Evolutionary conservation across 1,139 yeast genomes (phyloP), one percentile per base, ranked within the genome.

Genomic region (Yamadazyma songkhlaensis): DNA sequence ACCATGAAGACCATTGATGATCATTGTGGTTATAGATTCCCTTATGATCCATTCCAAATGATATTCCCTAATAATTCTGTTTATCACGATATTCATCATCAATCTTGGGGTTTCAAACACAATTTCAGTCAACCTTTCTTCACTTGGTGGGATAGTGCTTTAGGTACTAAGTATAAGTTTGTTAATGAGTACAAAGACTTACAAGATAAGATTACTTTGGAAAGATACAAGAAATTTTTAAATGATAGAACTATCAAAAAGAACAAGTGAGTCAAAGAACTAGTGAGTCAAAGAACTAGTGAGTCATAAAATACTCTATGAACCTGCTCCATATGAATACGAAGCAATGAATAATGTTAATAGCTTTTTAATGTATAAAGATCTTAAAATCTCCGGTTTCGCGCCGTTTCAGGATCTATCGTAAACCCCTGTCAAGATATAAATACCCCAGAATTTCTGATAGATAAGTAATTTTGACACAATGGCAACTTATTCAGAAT

Each of bases 51-150:
- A 25, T 85, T 92, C 70, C 98, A 92, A 66, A 57, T 79, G 30
- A 41, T 90, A 11, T 92, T 92, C 74, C 97, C 97, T 44, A 92
- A 92, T 65, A 90, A 92, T 55, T 87, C 97, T 9, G 84, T 89
- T 28, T 92, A 89, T 60, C 98, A 92, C 57, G 98, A 92, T 62
- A 89, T 92, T 50, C 98, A 92, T 59, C 98, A 92, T 64, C 98
- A 92, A 67, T 79, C 79, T 51, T 92, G 94, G 76, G 98, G 98
- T 25, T 83, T 92, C 63, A 89, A 88, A 67, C 82, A 83, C 45
- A 92, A 92, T 65, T 92, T 82, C 55, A 83, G 95, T n/a, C 98
- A 92, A 67, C 98, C 98, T 6, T 92, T 90, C 66, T 92, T 92
- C 64, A 84, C 90, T 3, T 79, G 88, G 54, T 92, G 98, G 98